Evolutionary conservation across 2,329 filamentous ascomycete species (phyloP).

Genomic region (Drechslerella stenobrocha): DNA sequence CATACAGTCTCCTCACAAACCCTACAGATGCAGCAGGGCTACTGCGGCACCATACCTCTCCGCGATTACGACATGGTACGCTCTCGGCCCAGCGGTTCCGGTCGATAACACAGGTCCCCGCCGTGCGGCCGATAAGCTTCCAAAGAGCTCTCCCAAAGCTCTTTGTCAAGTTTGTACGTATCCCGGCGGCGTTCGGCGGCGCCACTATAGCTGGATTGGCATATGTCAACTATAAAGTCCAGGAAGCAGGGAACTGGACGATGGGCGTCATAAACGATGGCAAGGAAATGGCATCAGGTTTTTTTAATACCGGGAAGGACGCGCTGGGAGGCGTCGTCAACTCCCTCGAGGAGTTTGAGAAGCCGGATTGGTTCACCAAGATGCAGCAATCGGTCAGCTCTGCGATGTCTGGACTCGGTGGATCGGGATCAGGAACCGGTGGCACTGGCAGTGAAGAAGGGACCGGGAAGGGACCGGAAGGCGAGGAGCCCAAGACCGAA

Average conservation of each 20-base stretch:
- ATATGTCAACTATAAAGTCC: constrained; percentile 95
- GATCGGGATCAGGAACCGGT: constrained; percentile 57
- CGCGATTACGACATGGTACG: constrained; percentile 31
- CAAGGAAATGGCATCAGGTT: constrained; percentile 68
- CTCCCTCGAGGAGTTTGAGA: constrained; percentile 70
- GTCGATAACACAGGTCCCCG: constrained; percentile 58
- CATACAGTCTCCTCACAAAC: constrained; percentile 27
- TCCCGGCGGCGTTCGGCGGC: constrained; percentile 90
- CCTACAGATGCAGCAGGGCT: constrained; percentile 36
- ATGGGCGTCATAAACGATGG: constrained; percentile 75
- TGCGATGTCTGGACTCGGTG: constrained; percentile 42
- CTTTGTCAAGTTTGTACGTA: constrained; percentile 81
- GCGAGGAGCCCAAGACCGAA: constrained; percentile 63
- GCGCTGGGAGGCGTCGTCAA: constrained; percentile 74
- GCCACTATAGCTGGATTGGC: constrained; percentile 82
- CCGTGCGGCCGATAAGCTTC: constrained; percentile 68
- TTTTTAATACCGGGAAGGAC: constrained; percentile 64
- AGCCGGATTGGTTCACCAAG: constrained; percentile 65
- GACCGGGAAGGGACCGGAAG: constrained; percentile 56
- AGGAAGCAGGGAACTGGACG: constrained; percentile 76
- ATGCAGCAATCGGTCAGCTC: constrained; percentile 59
- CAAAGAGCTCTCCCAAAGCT: constrained; percentile 76
- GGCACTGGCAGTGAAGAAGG: constrained; percentile 54
- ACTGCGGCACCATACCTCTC: constrained; percentile 30
- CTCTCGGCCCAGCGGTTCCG: constrained; percentile 42